Percentiles rank a stretch among this genome's conserved stretches.
Conservation (phyloP, 148 eudicot species). For the Agrostemma githago region DNA sequence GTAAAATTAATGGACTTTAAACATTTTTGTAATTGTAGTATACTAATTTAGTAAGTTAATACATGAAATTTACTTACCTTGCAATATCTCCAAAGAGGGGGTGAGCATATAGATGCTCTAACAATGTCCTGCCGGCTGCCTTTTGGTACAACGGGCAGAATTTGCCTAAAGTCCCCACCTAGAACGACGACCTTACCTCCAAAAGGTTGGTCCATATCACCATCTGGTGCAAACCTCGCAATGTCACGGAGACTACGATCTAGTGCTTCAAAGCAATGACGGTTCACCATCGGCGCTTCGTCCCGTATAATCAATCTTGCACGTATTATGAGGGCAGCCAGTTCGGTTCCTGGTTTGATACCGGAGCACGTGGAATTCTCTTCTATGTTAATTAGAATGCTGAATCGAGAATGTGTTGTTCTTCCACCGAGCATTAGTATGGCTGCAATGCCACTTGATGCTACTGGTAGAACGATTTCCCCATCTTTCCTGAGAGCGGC, state of each 20-base stretch:
- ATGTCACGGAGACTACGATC: too few species aligned
- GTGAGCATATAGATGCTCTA: too few species aligned
- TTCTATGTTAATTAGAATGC: too few species aligned
- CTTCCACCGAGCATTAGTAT: slow-evolving; percentile 8
- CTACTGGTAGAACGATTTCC: slow-evolving; percentile 5
- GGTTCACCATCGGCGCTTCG: too few species aligned
- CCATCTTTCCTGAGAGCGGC: slow-evolving; percentile 8
- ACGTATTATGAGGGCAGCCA: too few species aligned
- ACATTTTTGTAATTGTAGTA: too few species aligned
- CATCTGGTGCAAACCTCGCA: too few species aligned
- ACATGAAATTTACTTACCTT: background rate
- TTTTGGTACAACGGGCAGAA: background rate
- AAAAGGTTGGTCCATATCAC: too few species aligned
- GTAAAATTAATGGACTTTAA: too few species aligned
- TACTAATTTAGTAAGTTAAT: background rate
- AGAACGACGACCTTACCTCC: background rate
- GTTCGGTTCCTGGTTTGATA: too few species aligned
- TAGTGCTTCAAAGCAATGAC: too few species aligned
- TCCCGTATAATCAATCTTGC: too few species aligned
- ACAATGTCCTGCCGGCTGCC: background rate
- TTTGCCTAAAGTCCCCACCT: background rate
- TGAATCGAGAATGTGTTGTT: slow-evolving; percentile 22
- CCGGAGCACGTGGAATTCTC: background rate
- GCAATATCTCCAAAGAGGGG: background rate
- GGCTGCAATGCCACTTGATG: slow-evolving; percentile 15